Evolutionary conservation across 768 basidiomycete species (phyloP).

Genomic region (Tylopilus sp.): DNA sequence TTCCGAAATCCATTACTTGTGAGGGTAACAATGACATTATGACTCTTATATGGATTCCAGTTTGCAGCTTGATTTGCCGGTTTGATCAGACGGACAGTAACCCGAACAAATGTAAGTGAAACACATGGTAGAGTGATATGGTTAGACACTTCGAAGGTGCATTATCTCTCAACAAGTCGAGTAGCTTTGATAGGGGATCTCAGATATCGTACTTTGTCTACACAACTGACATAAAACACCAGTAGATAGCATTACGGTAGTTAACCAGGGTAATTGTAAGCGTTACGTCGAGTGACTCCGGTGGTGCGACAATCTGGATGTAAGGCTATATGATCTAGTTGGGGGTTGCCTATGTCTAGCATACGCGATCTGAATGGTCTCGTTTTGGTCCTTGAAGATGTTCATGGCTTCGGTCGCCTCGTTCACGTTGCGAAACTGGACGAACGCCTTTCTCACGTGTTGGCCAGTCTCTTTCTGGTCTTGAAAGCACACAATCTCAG

Average conservation of each 20-base stretch:
- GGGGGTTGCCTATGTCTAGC: slow-evolving; percentile 17
- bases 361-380: slow-evolving; percentile 8
- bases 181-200: no score
- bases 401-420: slow-evolving; percentile 47
- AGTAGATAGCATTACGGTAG: slow-evolving; percentile 1
- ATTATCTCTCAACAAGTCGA: no score
- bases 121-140: no score
- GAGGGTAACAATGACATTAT: no score
- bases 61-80: no score
- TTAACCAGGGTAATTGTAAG: not conserved
- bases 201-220: slow-evolving; percentile 1
- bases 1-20: no score
- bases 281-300: slow-evolving; percentile 1
- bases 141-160: no score
- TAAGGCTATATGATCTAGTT: slow-evolving; percentile 1
- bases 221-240: not conserved
- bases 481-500: slow-evolving; percentile 19
- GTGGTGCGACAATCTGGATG: slow-evolving; percentile 20
- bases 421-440: slow-evolving; percentile 47
- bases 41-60: no score
- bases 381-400: slow-evolving; percentile 29
- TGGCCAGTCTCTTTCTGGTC: slow-evolving; percentile 30
- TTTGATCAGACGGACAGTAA: no score
- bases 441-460: slow-evolving; percentile 40
- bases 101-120: no score